Conservation (phyloP, 495 filamentous ascomycete species). For the Penicillium atrosanguineum region DNA sequence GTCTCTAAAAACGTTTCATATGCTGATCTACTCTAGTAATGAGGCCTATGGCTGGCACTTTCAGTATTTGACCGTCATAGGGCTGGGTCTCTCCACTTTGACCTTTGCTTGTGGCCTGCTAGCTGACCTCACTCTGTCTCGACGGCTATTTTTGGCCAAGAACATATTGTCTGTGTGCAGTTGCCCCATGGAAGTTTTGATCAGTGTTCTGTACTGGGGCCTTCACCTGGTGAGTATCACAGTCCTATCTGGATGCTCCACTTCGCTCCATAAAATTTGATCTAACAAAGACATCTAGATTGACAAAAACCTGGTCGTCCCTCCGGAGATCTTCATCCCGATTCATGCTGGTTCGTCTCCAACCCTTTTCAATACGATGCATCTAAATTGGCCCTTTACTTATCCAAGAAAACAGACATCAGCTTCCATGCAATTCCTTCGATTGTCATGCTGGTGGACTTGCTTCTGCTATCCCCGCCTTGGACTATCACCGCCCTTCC, state of each 20-base stretch:
- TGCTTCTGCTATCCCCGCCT: constrained; percentile 75
- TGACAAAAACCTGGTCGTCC: constrained; percentile 61
- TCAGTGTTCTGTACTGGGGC: constrained; percentile 84
- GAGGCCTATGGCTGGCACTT: constrained; percentile 78
- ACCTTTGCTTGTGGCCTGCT: constrained; percentile 71
- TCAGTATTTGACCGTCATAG: constrained; percentile 83
- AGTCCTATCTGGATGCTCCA: background rate
- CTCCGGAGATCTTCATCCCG: constrained; percentile 45
- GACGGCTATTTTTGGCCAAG: constrained; percentile 66
- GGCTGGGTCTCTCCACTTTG: constrained; percentile 62
- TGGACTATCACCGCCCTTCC: constrained; percentile 67
- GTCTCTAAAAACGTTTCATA: background rate
- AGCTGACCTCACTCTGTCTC: constrained; percentile 69
- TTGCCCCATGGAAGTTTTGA: constrained; percentile 76
- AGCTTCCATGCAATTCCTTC: constrained; percentile 78
- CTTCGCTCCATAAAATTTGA: constrained; percentile 1
- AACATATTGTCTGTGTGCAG: constrained; percentile 70
- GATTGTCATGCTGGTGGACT: constrained; percentile 66
- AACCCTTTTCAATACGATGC: background rate
- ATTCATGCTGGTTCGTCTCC: constrained; percentile 39
- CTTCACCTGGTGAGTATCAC: constrained; percentile 47
- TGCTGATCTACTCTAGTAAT: constrained; percentile 44
- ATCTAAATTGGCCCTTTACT: constrained; percentile 2
- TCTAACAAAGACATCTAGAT: constrained; percentile 42
- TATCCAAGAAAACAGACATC: constrained; percentile 51